These are phyloP conservation scores for Penicillium vulpinum DNA, from an alignment of 2,329 filamentous ascomycete species.

Conservation along the genomic window DNA sequence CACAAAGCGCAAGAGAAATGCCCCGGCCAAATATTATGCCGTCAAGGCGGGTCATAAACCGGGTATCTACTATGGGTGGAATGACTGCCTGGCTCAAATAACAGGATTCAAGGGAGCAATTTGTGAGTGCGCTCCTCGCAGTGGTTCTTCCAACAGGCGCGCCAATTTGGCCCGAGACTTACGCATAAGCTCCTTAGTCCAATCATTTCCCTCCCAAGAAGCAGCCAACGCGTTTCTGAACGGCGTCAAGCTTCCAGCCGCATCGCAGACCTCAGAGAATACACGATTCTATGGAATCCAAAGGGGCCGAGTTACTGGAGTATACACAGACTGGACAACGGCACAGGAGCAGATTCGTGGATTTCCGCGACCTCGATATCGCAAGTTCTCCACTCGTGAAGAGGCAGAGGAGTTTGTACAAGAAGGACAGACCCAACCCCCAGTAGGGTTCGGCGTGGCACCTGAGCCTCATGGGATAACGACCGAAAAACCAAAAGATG, in stretches of 20 bases:
- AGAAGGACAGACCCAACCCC: slow-evolving; percentile 35
- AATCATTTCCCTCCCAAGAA: slow-evolving; percentile 70
- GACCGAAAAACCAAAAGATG: slow-evolving; percentile 44
- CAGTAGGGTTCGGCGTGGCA: slow-evolving; percentile 30
- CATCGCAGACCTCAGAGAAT: slow-evolving; percentile 39
- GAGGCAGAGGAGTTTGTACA: slow-evolving; percentile 78
- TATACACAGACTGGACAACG: slow-evolving; percentile 67
- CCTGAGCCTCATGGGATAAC: slow-evolving; percentile 45
- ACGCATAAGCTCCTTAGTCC: slow-evolving; percentile 57
- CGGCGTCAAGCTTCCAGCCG: slow-evolving; percentile 54
- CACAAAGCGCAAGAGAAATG: slow-evolving; percentile 57
- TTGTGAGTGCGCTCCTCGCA: slow-evolving; percentile 57
- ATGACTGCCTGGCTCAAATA: slow-evolving; percentile 62
- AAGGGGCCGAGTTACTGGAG: slow-evolving; percentile 58
- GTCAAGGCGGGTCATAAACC: slow-evolving; percentile 61
- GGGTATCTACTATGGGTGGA: slow-evolving; percentile 65
- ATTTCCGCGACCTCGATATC: slow-evolving; percentile 67
- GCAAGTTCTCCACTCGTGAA: slow-evolving; percentile 64
- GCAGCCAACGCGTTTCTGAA: slow-evolving; percentile 79
- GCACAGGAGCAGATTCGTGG: slow-evolving; percentile 73
- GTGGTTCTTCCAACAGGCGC: not conserved
- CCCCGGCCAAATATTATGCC: slow-evolving; percentile 61
- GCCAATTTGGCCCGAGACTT: not conserved
- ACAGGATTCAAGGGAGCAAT: slow-evolving; percentile 64
- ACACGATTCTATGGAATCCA: slow-evolving; percentile 63